Evolutionary conservation across 495 filamentous ascomycete genomes (phyloP), one percentile per base, ranked within the genome.

Genomic region (Niebla homalea): DNA sequence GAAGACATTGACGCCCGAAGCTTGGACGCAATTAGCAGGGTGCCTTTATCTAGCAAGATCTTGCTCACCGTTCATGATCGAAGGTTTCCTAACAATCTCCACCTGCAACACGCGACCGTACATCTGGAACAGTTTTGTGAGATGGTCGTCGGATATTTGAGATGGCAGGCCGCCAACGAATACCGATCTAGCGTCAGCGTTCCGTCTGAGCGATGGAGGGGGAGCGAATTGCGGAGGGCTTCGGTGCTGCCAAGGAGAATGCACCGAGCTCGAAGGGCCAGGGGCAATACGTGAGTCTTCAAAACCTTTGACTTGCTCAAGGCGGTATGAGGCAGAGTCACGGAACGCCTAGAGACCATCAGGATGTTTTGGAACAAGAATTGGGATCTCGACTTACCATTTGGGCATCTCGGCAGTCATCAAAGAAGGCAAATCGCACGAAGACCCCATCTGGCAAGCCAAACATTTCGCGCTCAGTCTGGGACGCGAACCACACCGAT

Each of bases 121-220:
- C 4, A 53, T 44, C 4, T 50, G 25, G 43, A 73, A 73, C 18
- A 70, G 26, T 1, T 66, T 52, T 11, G 55, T 36, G 14, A 81
- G 46, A 12, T 67, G 53, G 3, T 62, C 53, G 37, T 73, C 60
- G 4, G 61, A 60, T 21, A 62, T 54, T 21, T 65, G 60, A 4
- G 50, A 11, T 7, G 76, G 71, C 19, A 81, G 53, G 36, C 67
- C 65, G 10, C 72, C 72, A 36, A 79, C 64, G 40, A 70, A 79
- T 55, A 79, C 57, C 0, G 75, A 74, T 37, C 70, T 67, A 5
- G 65, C 59, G 51, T 79, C 73, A 37, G 64, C 32, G 26, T 70
- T 72, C 10, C 51, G 44, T 21, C 49, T 37, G 22, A 38, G 48
- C 23, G 36, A 36, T 16, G 51, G 48, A 15, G 25, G 57, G 44